A percentile compares a stretch with the other conserved stretches of the same genome.
These are phyloP conservation scores for Avena atlantica DNA, from an alignment of 176 grass and related monocot species.

Conservation along the genomic window DNA sequence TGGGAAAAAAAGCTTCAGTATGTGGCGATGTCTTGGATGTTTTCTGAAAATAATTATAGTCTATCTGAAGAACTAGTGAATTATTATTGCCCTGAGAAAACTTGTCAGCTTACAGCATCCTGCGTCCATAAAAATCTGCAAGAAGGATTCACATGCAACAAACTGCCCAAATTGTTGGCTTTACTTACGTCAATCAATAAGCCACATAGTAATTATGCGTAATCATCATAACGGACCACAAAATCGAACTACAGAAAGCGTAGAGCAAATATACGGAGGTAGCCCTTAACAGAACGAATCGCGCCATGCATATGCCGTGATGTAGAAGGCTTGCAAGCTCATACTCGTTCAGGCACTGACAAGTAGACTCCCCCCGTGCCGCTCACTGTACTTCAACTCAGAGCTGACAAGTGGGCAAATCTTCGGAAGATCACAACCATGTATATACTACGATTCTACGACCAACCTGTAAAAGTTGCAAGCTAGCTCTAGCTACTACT, in stretches of 20 bases:
- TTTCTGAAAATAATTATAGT: background rate
- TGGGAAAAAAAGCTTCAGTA: conserved; percentile 10
- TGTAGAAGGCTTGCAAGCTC: background rate
- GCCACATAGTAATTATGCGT: background rate
- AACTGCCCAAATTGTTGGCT: background rate
- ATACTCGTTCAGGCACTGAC: conserved; percentile 22
- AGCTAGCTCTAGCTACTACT: conserved; percentile 42
- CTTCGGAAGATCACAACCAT: conserved; percentile 31
- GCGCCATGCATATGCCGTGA: background rate
- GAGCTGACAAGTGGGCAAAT: conserved; percentile 48
- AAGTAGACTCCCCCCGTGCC: background rate
- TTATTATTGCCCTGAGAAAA: background rate
- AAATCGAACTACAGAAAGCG: background rate
- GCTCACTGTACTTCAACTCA: conserved; percentile 26
- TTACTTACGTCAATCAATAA: background rate
- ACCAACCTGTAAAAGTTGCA: conserved; percentile 57
- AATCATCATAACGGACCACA: conserved; percentile 5
- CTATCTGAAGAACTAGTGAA: background rate
- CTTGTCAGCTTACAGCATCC: background rate
- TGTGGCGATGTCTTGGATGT: background rate
- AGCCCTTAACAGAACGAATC: background rate
- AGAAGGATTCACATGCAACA: background rate
- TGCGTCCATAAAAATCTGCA: background rate
- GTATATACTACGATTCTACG: conserved; percentile 29
- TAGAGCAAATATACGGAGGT: background rate